Base-by-base conservation (phyloP, 768 basidiomycete species). In the Pleurotus eryngii region DNA sequence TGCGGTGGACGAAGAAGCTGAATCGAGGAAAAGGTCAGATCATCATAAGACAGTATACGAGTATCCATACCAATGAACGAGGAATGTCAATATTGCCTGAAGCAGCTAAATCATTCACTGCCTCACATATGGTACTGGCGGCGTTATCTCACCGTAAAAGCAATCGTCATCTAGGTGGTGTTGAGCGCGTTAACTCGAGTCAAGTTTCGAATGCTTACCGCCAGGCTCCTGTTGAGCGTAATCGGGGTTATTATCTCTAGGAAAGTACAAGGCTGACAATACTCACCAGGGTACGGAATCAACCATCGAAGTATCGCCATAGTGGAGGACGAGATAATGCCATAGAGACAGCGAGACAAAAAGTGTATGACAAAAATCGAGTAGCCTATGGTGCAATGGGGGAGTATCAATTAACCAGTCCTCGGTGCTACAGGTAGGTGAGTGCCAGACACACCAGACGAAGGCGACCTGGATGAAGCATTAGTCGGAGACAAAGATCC, bases 281-380 rank as follows among this genome's bases (percentile, higher is more conserved):
- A 59, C 69, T 14, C 58, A 81, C 82, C 74, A 73, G 14, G 80
- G 75, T 48, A 83, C 77, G 14, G 55, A 64, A 57, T 81, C 76
- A 37, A 80, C 75, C 27, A 65, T 69, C 2, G 55, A 48, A 3
- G 54, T 54, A 6, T 76, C 59, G 0, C 82, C 82, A 42, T 73
- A 83, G 58, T 76, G 65, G 0, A 57, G 51, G 55, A 84, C 77
- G 2, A 83, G 63, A 48, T 76, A 77, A 11, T 70, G 70, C 74
- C 78, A 77, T 43, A 79, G 63, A 1, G 77, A 72, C 18, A 65
- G 55, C 48, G 69, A 71, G 39, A 81, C 71, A 59, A 80, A 67
- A 7, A 70, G 54, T 1, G 76, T 78, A 57, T 81, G 80, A 3
- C 62, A 55, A 17, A 70, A 61, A 57, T 81, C 80, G n/a, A 73